phyloP scores from a whole-genome alignment of 306 rosid species.

The Casuarina equisetifolia region DNA sequence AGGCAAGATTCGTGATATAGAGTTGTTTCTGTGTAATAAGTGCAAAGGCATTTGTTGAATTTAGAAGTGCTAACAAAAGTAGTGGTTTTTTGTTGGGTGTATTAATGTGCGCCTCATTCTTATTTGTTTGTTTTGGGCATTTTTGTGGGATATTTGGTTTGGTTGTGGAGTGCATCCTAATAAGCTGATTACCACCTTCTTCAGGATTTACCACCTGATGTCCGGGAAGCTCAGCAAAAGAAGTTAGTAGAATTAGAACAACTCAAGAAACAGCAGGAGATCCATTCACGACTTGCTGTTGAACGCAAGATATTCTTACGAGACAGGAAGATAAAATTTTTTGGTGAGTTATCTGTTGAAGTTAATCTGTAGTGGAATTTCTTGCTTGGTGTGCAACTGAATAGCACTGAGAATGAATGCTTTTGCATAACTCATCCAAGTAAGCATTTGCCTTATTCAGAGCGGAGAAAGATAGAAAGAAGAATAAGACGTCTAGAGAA shows the following conservation, averaged over 20 bases:
- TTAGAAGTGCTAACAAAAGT: not conserved
- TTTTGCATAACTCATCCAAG: slow-evolving; percentile 9
- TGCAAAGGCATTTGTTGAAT: not conserved
- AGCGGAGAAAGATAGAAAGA: slow-evolving; percentile 92
- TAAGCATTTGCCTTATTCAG: slow-evolving; percentile 34
- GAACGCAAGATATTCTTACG: slow-evolving; percentile 85
- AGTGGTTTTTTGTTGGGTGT: not conserved
- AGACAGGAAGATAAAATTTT: slow-evolving; percentile 85
- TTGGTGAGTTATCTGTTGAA: slow-evolving; percentile 44
- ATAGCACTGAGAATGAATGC: not conserved
- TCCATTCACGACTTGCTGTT: slow-evolving; percentile 77
- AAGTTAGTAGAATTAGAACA: slow-evolving; percentile 51
- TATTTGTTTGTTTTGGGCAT: not conserved
- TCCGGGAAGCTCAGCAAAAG: slow-evolving; percentile 71
- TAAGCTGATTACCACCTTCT: not conserved
- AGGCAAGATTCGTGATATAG: not conserved
- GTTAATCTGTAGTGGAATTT: not conserved
- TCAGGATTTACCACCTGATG: slow-evolving; percentile 70
- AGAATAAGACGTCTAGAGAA: slow-evolving; percentile 85
- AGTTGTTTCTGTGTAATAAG: not conserved
- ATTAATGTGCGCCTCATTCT: not conserved
- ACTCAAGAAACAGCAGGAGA: slow-evolving; percentile 88
- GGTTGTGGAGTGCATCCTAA: slow-evolving; percentile 12
- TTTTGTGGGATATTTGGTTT: not conserved
- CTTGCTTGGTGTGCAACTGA: not conserved